Evolutionary conservation across 371 early-diverging fungal species (phyloP).

Genomic region (Circinella umbellata): DNA sequence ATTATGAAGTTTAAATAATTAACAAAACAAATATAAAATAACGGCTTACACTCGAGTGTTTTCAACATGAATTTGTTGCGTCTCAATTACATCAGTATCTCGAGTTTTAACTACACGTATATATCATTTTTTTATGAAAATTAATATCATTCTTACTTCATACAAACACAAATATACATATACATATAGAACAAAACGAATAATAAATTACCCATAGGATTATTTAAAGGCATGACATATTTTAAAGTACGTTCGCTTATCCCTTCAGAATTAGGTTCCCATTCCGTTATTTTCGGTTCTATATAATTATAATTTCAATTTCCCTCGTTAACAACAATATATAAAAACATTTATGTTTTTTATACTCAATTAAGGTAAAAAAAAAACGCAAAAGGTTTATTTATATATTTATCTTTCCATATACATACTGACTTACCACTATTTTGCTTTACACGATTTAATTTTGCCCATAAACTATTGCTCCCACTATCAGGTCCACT

Average conservation of each 20-base stretch:
- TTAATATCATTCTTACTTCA: neutral
- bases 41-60: constrained; percentile 32
- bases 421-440: constrained; percentile 28
- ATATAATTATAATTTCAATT: neutral
- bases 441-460: constrained; percentile 46
- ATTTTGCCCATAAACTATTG: constrained; percentile 44
- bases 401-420: neutral
- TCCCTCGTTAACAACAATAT: too few relatives aligned
- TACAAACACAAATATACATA: too few relatives aligned
- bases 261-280: constrained; percentile 26
- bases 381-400: neutral
- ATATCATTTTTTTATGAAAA: neutral
- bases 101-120: constrained; percentile 53
- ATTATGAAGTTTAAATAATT: neutral
- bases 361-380: neutral
- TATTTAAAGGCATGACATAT: constrained; percentile 60
- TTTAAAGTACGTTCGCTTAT: constrained; percentile 43
- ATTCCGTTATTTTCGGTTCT: constrained; percentile 27
- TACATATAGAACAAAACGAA: too few relatives aligned
- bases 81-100: constrained; percentile 59
- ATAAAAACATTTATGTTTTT: too few relatives aligned
- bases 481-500: constrained; percentile 20
- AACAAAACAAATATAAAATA: too few relatives aligned
- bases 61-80: constrained; percentile 46
- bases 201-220: constrained; percentile 49